Evolutionary conservation across 1,284 basidiomycete genomes (phyloP).

Genomic region (Ceratobasidium sp.): DNA sequence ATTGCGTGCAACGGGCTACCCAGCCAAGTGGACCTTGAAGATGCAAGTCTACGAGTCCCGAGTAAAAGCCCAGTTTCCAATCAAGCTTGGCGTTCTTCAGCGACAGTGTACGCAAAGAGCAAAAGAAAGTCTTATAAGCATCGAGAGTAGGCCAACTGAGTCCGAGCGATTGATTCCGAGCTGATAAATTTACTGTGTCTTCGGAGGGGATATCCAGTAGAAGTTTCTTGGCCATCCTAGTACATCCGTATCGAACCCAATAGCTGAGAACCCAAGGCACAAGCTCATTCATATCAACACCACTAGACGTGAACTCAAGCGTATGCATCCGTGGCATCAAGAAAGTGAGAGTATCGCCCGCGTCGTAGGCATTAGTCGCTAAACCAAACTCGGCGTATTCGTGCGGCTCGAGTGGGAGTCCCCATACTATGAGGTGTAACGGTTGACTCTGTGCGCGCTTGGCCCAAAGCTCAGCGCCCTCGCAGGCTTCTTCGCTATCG

Average conservation of each 20-base stretch:
- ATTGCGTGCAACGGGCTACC: not conserved
- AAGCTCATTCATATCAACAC: not conserved
- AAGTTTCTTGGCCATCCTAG: not conserved
- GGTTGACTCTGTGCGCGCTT: not conserved
- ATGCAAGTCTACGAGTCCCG: not conserved
- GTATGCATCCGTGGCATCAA: not conserved
- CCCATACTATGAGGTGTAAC: not conserved
- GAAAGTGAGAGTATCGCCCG: too few species aligned
- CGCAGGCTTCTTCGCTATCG: not conserved
- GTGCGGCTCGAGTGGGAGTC: too few species aligned
- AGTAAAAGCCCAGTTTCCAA: not conserved
- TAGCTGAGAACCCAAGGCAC: not conserved
- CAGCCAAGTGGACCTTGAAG: not conserved
- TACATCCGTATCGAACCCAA: not conserved
- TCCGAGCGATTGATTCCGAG: not conserved
- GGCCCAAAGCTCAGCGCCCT: not conserved
- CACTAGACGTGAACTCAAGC: not conserved
- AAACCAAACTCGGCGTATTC: too few species aligned
- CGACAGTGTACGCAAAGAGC: not conserved
- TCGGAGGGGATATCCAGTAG: not conserved
- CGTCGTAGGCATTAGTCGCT: too few species aligned
- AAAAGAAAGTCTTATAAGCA: not conserved
- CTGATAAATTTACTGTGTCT: not conserved
- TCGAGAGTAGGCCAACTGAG: not conserved
- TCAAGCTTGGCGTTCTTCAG: not conserved